Percentiles rank a stretch among this genome's conserved stretches.
Conservation (phyloP, 352 stramenopile genomes). For the Globisporangium okanoganense region DNA sequence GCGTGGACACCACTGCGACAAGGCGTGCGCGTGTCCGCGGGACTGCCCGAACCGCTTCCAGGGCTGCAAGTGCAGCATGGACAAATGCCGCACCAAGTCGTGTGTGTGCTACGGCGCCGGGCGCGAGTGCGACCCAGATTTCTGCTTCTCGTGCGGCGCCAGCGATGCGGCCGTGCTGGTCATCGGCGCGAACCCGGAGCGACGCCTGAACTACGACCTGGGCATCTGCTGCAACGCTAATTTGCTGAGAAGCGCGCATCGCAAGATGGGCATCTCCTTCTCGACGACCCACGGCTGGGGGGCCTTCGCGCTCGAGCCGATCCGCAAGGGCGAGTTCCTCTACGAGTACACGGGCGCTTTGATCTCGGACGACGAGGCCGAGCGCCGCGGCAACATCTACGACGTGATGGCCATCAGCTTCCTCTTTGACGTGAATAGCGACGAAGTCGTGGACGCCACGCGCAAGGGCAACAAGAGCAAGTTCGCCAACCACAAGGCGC, state of each 20-base stretch:
- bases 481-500: constrained; percentile 86
- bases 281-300: constrained; percentile 70
- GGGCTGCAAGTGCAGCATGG: constrained; percentile 55
- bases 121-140: constrained; percentile 72
- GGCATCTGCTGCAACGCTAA: constrained; percentile 64
- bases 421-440: constrained; percentile 91
- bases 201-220: constrained; percentile 22
- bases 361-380: constrained; percentile 72
- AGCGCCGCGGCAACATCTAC: constrained; percentile 83
- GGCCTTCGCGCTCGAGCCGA: constrained; percentile 58
- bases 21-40: constrained; percentile 52
- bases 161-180: constrained; percentile 56
- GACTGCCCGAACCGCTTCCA: constrained; percentile 64
- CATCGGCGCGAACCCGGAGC: constrained; percentile 25
- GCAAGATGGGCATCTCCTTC: constrained; percentile 65
- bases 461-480: constrained; percentile 94
- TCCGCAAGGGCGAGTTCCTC: constrained; percentile 67
- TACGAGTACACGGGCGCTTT: constrained; percentile 72
- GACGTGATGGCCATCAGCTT: constrained; percentile 73
- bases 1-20: constrained; percentile 53
- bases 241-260: constrained; percentile 46
- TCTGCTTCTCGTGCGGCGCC: constrained; percentile 65
- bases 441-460: constrained; percentile 90
- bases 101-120: constrained; percentile 52
- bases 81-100: constrained; percentile 46